Percentiles rank a stretch among this genome's conserved stretches.
Conservation (phyloP, 2,329 filamentous ascomycete species). For the Cladosporium sp. region DNA sequence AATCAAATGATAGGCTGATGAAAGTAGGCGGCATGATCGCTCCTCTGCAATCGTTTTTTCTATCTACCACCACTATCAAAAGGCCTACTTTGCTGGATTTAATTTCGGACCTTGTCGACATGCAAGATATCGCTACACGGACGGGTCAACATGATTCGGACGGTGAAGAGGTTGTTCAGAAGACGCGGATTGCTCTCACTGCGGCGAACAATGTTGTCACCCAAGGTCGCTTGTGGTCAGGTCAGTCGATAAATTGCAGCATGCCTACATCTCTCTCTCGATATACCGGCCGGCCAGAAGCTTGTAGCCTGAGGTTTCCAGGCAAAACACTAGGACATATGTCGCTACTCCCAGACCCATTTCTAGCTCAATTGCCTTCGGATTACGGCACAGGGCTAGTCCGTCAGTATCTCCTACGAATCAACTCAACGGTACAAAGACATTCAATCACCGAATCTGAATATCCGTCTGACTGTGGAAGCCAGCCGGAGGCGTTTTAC, state of each 20-base stretch:
- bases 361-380: neutral
- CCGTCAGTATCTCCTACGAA: neutral
- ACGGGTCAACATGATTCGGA: too few relatives aligned
- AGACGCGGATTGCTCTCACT: neutral
- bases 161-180: neutral
- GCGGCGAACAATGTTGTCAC: neutral
- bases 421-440: neutral
- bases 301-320: too few relatives aligned
- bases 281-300: too few relatives aligned
- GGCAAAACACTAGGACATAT: neutral
- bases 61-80: too few relatives aligned
- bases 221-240: neutral
- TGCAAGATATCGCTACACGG: too few relatives aligned
- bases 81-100: too few relatives aligned
- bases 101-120: too few relatives aligned
- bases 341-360: neutral
- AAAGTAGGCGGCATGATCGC: neutral
- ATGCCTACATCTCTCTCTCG: neutral
- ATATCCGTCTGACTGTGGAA: neutral
- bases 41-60: neutral
- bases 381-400: neutral
- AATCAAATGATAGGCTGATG: too few relatives aligned
- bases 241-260: neutral
- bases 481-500: neutral
- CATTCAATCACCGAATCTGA: neutral